Base-by-base conservation (phyloP, 306 rosid genomes). In the Clitoria ternatea region DNA sequence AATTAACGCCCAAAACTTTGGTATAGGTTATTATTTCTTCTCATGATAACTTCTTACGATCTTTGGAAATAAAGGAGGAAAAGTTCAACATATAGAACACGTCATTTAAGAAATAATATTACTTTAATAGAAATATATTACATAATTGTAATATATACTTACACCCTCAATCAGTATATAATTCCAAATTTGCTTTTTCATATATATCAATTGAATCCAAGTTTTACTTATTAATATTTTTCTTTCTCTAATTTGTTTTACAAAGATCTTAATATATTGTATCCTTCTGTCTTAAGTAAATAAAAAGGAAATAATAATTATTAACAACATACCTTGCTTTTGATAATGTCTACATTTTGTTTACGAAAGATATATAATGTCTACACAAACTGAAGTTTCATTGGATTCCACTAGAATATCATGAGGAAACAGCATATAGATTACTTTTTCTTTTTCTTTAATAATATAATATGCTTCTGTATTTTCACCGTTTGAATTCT, bases 341-440 rank as follows among this genome's bases (percentile, higher is more conserved):
- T 17, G 11, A 40, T 64, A 44, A 26, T 54, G 44, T 77, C 56
- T 67, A 67, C n/a, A n/a, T n/a, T n/a, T n/a, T n/a, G n/a, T n/a
- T n/a, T n/a, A n/a, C n/a, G n/a, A n/a, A n/a, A n/a, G n/a, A n/a
- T n/a, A n/a, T n/a, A n/a, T n/a, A n/a, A n/a, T n/a, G n/a, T n/a
- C n/a, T n/a, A n/a, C n/a, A n/a, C 69, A 53, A 74, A 75, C 70
- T 72, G 52, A 35, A 59, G 75, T 72, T 80, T 63, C 85, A 79
- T 80, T 76, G 90, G 90, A 85, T 87, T 87, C 88, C 73, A 36
- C 45, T 47, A 15, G 30, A 52, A 35, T 66, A 54, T 72, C 48
- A 69, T 69, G 61, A 49, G 61, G 35, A 43, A 54, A 45, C 32
- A 4, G 12, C 27, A 49, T 37, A 52, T 52, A 42, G 56, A 47